Evolutionary conservation across 1,139 yeast species (phyloP).

Genomic region (Suhomyces bokatorum): DNA sequence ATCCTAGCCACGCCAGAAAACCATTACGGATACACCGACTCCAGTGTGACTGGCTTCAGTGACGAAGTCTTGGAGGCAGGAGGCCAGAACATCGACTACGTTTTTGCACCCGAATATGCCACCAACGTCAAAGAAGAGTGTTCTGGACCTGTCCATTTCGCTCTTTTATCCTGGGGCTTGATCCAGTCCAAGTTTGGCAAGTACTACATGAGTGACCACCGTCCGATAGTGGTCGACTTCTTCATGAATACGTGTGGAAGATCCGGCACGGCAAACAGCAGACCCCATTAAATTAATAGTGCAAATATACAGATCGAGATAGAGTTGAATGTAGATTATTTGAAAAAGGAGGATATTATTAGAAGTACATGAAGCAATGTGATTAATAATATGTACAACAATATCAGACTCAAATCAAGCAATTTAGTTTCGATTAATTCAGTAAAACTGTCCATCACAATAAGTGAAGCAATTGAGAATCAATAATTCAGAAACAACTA

Average conservation of each 20-base stretch:
- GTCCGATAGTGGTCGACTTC: conserved; percentile 54
- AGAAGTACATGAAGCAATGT: too few species aligned
- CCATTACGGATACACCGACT: conserved; percentile 44
- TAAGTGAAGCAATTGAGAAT: too few species aligned
- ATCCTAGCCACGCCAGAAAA: conserved; percentile 26
- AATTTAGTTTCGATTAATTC: too few species aligned
- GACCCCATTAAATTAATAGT: too few species aligned
- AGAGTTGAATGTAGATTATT: too few species aligned
- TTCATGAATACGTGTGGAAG: conserved; percentile 1
- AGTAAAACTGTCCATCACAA: too few species aligned
- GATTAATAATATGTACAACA: too few species aligned
- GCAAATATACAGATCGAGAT: too few species aligned
- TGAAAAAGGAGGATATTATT: too few species aligned
- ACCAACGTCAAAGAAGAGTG: conserved; percentile 27
- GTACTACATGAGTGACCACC: conserved; percentile 51
- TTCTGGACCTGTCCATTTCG: conserved; percentile 16
- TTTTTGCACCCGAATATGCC: conserved; percentile 43
- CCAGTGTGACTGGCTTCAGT: conserved; percentile 54
- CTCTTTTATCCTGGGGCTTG: conserved; percentile 41
- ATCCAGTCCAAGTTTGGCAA: conserved; percentile 48
- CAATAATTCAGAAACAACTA: too few species aligned
- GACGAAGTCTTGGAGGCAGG: conserved; percentile 32
- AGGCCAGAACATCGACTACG: conserved; percentile 50
- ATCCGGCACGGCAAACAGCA: too few species aligned
- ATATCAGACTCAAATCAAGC: too few species aligned